Percentiles rank a stretch among this genome's conserved stretches.
Conservation (phyloP, 352 stramenopile genomes). For the Globisporangium middletonii region DNA sequence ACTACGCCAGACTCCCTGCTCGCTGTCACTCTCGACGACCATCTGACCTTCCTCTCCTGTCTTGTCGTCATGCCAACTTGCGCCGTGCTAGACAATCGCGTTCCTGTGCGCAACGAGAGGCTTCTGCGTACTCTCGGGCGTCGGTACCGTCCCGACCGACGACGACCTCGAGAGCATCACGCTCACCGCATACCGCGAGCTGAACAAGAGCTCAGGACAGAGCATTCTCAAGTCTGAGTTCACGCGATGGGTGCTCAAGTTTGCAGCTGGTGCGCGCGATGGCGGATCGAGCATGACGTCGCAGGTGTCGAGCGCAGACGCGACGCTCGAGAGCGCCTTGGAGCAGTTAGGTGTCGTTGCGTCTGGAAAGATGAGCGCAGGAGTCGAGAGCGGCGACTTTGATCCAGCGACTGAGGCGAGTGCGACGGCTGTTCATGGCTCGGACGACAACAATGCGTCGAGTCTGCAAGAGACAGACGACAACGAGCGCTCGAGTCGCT, state of each 20-base stretch:
- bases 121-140: slow-evolving; percentile 38
- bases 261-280: slow-evolving; percentile 12
- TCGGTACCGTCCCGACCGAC: slow-evolving; percentile 39
- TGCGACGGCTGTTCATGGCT: not conserved
- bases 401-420: not conserved
- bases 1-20: not conserved
- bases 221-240: slow-evolving; percentile 63
- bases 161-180: slow-evolving; percentile 55
- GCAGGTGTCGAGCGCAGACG: slow-evolving; percentile 1
- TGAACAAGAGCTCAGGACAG: slow-evolving; percentile 44
- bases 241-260: slow-evolving; percentile 42
- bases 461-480: not conserved
- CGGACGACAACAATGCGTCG: not conserved
- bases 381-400: not conserved
- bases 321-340: slow-evolving; percentile 5
- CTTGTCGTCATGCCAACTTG: not conserved
- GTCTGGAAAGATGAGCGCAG: not conserved
- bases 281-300: not conserved
- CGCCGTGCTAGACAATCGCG: slow-evolving; percentile 38
- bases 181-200: slow-evolving; percentile 48
- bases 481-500: not conserved
- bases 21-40: not conserved
- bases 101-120: slow-evolving; percentile 53
- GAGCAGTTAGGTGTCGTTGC: slow-evolving; percentile 3
- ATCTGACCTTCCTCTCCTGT: not conserved